phyloP scores from a whole-genome alignment of 192 early-diverging fungal genomes.

The Rhizophlyctis rosea region DNA sequence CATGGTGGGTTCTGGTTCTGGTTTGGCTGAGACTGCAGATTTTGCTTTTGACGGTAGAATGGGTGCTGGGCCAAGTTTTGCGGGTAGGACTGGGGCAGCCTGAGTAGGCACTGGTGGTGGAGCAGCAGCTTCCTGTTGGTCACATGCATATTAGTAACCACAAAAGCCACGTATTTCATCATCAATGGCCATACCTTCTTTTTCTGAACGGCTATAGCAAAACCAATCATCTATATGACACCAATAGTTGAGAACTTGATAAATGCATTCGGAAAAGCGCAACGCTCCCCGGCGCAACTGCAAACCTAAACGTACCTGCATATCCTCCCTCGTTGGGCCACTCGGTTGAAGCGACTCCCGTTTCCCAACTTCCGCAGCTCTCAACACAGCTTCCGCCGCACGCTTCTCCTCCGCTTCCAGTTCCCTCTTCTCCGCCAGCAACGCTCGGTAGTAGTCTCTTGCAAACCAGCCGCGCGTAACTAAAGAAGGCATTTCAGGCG shows the following conservation, averaged over 20 bases:
- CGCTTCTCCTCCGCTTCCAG: constrained; percentile 9
- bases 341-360: neutral
- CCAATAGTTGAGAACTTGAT: no score
- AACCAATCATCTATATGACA: constrained; percentile 12
- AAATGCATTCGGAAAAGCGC: no score
- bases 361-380: neutral
- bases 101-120: neutral
- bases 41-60: neutral
- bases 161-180: no score
- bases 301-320: constrained; percentile 6
- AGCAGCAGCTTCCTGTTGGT: neutral
- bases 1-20: constrained; percentile 3
- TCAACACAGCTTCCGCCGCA: constrained; percentile 5
- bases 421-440: constrained; percentile 25
- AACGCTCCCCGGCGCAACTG: no score
- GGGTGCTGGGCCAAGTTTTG: neutral
- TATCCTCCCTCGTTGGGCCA: constrained; percentile 11
- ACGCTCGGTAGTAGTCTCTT: constrained; percentile 29
- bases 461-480: constrained; percentile 51
- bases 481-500: constrained; percentile 23
- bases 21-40: constrained; percentile 1
- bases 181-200: constrained; percentile 21
- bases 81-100: neutral
- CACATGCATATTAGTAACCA: no score
- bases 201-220: constrained; percentile 15